phyloP scores from a whole-genome alignment of 768 basidiomycete genomes.

The Pleurotus ostreatus region DNA sequence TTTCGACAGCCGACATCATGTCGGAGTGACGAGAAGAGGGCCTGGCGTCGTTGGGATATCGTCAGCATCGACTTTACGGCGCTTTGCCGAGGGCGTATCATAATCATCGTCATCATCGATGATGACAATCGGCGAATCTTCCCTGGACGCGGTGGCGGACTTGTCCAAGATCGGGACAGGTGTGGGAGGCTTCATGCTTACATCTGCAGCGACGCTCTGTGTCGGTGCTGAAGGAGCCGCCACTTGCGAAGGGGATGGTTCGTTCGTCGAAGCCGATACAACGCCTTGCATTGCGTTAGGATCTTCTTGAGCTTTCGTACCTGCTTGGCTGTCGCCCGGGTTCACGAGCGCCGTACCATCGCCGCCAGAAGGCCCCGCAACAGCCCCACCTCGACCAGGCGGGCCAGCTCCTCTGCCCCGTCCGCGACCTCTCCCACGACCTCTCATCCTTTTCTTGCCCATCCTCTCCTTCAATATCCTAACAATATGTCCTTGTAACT shows the following conservation, averaged over 20 bases:
- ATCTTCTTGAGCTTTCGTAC: neutral
- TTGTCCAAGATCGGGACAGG: constrained; percentile 27
- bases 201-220: constrained; percentile 4
- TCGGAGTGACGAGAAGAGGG: neutral
- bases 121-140: constrained; percentile 50
- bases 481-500: constrained; percentile 82
- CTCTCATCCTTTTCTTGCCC: constrained; percentile 41
- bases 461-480: constrained; percentile 75
- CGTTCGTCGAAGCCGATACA: constrained; percentile 8
- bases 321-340: neutral
- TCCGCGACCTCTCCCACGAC: constrained; percentile 31
- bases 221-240: neutral
- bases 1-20: neutral
- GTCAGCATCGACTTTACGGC: constrained; percentile 40
- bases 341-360: neutral
- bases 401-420: constrained; percentile 23
- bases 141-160: constrained; percentile 15
- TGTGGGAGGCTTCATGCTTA: constrained; percentile 19
- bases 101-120: constrained; percentile 56
- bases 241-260: neutral
- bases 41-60: too few relatives aligned
- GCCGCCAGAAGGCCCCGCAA: constrained; percentile 4
- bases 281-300: constrained; percentile 5
- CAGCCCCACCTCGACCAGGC: constrained; percentile 10
- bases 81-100: constrained; percentile 52